Conservation (phyloP, 805 yeast species). For the Candida fluviatilis region DNA sequence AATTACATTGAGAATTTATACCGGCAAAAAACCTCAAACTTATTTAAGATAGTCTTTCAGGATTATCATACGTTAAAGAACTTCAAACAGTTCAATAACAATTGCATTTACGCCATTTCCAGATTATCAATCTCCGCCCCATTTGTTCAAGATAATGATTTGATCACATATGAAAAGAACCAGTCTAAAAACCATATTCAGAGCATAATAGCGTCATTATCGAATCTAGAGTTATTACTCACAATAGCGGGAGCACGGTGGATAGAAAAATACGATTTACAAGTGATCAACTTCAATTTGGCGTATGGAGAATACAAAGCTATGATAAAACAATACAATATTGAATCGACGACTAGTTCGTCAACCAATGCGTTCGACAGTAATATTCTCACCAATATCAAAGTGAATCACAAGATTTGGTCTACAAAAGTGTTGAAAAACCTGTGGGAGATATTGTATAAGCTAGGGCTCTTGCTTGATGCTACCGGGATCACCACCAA, state of each 20-base stretch:
- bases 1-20: slow-evolving; percentile 27
- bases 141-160: slow-evolving; percentile 21
- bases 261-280: slow-evolving; percentile 51
- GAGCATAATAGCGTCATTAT: slow-evolving; percentile 36
- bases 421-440: slow-evolving; percentile 54
- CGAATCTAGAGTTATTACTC: slow-evolving; percentile 69
- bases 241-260: slow-evolving; percentile 75
- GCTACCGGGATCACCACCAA: slow-evolving; percentile 39
- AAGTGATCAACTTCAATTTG: slow-evolving; percentile 68
- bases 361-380: slow-evolving; percentile 34
- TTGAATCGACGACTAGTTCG: slow-evolving; percentile 23
- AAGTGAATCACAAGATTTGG: slow-evolving; percentile 50
- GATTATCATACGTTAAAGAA: slow-evolving; percentile 61
- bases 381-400: slow-evolving; percentile 27
- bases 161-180: slow-evolving; percentile 18
- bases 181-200: slow-evolving; percentile 23
- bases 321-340: slow-evolving; percentile 44
- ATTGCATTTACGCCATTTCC: slow-evolving; percentile 38
- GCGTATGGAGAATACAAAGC: slow-evolving; percentile 71
- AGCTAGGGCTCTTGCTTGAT: slow-evolving; percentile 50
- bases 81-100: slow-evolving; percentile 45
- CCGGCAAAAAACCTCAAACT: slow-evolving; percentile 8
- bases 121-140: slow-evolving; percentile 20
- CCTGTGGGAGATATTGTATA: slow-evolving; percentile 71
- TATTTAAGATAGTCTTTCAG: slow-evolving; percentile 15